Base-by-base conservation (phyloP, 306 rosid species). In the Lupinus albus region DNA sequence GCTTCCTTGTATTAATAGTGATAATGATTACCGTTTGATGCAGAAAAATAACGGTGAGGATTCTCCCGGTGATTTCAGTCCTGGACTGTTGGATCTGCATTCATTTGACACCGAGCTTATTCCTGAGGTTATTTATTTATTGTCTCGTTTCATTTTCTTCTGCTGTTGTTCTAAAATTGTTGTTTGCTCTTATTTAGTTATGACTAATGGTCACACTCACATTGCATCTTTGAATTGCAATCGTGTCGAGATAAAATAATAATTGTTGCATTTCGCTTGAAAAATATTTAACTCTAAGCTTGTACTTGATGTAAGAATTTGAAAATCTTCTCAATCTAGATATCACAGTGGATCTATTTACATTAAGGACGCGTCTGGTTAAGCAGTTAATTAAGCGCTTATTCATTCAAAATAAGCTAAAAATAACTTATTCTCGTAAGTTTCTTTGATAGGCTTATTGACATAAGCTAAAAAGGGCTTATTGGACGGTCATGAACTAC, bases 71-170 rank as follows among this genome's bases (percentile, higher is more conserved):
- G 96, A 94, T 76, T 86, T 84, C 78, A 94, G 99, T 72, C 99
- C 99, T 21, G 99, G 99, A 35, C 87, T 94, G 44, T 66, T 94
- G 83, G 99, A 94, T 85, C 89, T 94, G 88, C 99, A 94, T 81
- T 88, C 99, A 1, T 81, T 86, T 44, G 97, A 94, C 78, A 91
- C 99, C 3, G 97, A 90, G 79, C 91, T 94, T 80, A 78, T 94
- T 39, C 89, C 99, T 46, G 96, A 94, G 86, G 99, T 94, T 60
- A 46, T 58, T 70, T 42, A 11, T 70, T 33, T 33, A 0, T 5
- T 5, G 3, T 42, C 18, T 25, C 30, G 11, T 48, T 78, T 54
- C 11, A 39, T 30, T 62, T 59, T 5, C 44, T 59, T 62, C 50
- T 56, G n/a, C 30, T 4, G 41, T 5, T 7, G 49, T 78, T 21